Base-by-base conservation (phyloP, 2,329 filamentous ascomycete genomes). In the Epichloe gansuensis region DNA sequence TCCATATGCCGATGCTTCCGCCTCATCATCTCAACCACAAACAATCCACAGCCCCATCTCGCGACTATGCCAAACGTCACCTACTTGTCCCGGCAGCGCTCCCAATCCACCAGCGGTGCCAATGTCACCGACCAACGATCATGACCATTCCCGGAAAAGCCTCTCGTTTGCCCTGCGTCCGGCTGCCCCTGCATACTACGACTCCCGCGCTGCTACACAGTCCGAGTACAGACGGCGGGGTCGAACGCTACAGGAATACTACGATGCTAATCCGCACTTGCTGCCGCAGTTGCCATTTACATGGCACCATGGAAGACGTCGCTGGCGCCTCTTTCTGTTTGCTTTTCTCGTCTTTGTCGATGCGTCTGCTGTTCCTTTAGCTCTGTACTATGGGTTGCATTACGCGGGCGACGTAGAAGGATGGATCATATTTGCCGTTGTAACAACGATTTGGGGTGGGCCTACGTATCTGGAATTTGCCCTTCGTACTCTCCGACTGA, bases 391-490 rank as follows among this genome's bases (percentile, higher is more conserved):
- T 56, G 70, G 70, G 21, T 64, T 79, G 52, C 68, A 66, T 56
- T 76, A 67, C 44, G 67, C 64, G 4, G 68, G 66, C 35, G 21
- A 65, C 21, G 66, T 69, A 23, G 39, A 71, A 63, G 65, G 66
- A 40, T 70, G 61, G 59, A 69, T 69, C 57, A 70, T 74, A 50
- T 78, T 78, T 55, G 74, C 74, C 56, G 68, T 78, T 50, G 70
- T 78, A 43, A 77, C 75, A 0, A 73, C 74, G 38, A 75, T 78
- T 55, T 78, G 75, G 68, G 75, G 75, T 51, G 68, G 75, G 27
- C 71, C 76, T n/a, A 77, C 75, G 5, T 76, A 76, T 51, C 64
- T 77, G 52, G 74, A 78, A 56, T 77, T 77, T 53, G 74, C 64
- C 27, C 63, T 76, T 46, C 70, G 75, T 11, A 73, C 69, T 0